Evolutionary conservation across 129 eudicot genomes (phyloP), one percentile per base, ranked within the genome.

Genomic region (Escallonia herrerae): DNA sequence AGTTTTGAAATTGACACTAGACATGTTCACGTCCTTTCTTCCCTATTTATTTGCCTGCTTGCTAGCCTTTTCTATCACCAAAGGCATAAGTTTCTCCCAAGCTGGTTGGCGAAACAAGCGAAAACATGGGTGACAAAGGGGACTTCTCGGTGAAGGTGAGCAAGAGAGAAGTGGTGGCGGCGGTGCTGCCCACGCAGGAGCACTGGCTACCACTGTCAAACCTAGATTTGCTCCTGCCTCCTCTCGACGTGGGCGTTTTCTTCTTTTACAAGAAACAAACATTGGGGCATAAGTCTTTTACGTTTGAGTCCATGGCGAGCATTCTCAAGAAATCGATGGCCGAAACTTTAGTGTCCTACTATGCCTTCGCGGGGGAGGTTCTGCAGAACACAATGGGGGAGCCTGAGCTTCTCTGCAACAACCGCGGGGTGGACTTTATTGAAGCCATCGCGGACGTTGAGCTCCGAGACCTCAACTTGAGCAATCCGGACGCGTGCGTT

Each of bases 161-260:
- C 71, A 68, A 63, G 40, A 76, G 50, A 13, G 87, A 81, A 66
- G 72, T 74, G 59, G 74, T 83, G 43, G 66, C 70, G 0, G 80
- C 90, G 15, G 76, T 76, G 60, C 58, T 78, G 56, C 90, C 90
- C 2, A 61, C 83, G 65, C 90, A 81, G 38, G 84, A 82, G 47
- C 82, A 86, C 71, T 72, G 85, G 83, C 62, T 85, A 62, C 80
- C 90, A 5, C 66, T 85, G 82, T 83, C 95, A 3, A 90, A 90
- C 71, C 81, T 90, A 0, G 97, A 90, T 72, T 60, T 86, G 12
- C 86, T 90, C 41, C 85, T 86, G 38, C 95, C 97, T 4, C 84
- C 88, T 0, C 55, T 78, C 5, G 82, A 83, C 60, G 76, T 83
- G 1, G 81, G 86, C 8, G 74, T 86, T 42, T 86, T 83, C 86